Evolutionary conservation across 2,329 filamentous ascomycete species (phyloP), one percentile per base, ranked within the genome.

Genomic region (Metarhizium rileyi): DNA sequence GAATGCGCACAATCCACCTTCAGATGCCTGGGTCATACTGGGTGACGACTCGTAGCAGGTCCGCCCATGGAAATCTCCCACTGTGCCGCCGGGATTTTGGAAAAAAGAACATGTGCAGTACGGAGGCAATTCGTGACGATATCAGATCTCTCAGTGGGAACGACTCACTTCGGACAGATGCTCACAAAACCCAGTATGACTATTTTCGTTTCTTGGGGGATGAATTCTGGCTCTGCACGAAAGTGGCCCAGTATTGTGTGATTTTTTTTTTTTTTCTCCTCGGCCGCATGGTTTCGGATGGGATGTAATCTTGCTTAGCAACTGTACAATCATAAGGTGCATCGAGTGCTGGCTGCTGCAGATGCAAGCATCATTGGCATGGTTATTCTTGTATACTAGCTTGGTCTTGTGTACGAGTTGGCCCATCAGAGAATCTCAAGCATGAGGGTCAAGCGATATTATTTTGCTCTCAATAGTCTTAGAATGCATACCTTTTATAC

Each of bases 1-100:
- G 43, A 50, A 57, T 55, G 57, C 59, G 53, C 56, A 58, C 47
- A 51, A 57, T 43, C 55, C 59, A 33, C 57, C 57, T 47, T 57
- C 62, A 23, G 68, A 66, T 40, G 58, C 65, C 53, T 73, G 70
- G 70, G 63, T 72, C 33, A 62, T 73, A 61, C 61, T 73, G 57
- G 67, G 65, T 59, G 69, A 72, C 65, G 71, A 65, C 69, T 71
- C 64, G 67, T 68, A 73, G 62, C 68, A 72, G 61, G 66, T 70
- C 67, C 67, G 65, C 62, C 56, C 46, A 52, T 49, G 52, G 55
- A 55, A 59, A 5, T 60, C 59, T 60, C 63, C 59, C 58, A 56
- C 57, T 55, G 52, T 49, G 47, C 57, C 57, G 51, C 52, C 52
- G 54, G 61, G 59, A 57, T 61, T 59, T 61, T 52, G 56, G 58